These are phyloP conservation scores for Cladophialophora psammophila DNA, from an alignment of 2,329 filamentous ascomycete species.

Conservation along the genomic window DNA sequence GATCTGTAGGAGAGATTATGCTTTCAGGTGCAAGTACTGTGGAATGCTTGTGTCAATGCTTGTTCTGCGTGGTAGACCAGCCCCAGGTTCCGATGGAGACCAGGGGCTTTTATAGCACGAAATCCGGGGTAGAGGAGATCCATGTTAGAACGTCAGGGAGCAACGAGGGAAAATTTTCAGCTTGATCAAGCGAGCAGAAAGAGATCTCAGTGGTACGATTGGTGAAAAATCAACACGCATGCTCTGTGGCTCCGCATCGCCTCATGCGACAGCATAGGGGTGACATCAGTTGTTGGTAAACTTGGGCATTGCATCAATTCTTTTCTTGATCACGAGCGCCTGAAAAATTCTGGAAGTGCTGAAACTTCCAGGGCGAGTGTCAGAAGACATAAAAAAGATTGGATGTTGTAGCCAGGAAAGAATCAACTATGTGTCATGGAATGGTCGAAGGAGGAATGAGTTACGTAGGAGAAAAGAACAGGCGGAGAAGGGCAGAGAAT, in stretches of 20 bases:
- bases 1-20: background rate
- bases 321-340: constrained; percentile 26
- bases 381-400: constrained; percentile 19
- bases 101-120: constrained; percentile 10
- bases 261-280: background rate
- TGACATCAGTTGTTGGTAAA: constrained; percentile 1
- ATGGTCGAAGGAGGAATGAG: constrained; percentile 24
- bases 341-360: constrained; percentile 23
- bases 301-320: constrained; percentile 10
- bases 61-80: constrained; percentile 11
- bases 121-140: constrained; percentile 11
- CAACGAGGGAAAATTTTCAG: constrained; percentile 2
- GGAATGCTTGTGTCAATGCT: constrained; percentile 19
- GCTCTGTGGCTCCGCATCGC: background rate
- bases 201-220: background rate
- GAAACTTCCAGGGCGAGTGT: constrained; percentile 8
- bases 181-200: constrained; percentile 9
- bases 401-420: constrained; percentile 16
- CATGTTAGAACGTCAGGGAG: background rate
- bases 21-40: background rate
- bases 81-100: constrained; percentile 2
- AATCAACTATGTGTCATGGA: constrained; percentile 31
- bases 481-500: constrained; percentile 13
- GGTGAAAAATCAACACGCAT: background rate
- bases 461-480: constrained; percentile 31